Base-by-base conservation (phyloP, 2,329 filamentous ascomycete genomes). In the Aspergillus aculeatus region DNA sequence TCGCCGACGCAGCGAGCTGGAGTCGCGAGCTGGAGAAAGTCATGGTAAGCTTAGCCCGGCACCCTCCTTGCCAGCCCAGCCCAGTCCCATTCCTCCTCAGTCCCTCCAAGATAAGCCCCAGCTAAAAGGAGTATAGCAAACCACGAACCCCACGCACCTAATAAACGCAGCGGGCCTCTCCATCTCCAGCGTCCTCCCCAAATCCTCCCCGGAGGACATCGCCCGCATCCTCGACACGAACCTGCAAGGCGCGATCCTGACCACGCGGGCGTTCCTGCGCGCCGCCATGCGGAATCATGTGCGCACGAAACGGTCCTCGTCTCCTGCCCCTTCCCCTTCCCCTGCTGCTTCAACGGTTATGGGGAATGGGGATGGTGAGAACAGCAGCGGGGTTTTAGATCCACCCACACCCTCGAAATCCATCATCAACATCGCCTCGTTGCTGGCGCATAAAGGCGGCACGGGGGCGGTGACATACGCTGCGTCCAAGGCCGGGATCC, bases 391-490 rank as follows among this genome's bases (percentile, higher is more conserved):
- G n/a, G n/a, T n/a, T n/a, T n/a, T n/a, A n/a, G n/a, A n/a, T n/a
- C n/a, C n/a, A 78, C 81, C 55, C 83, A 85, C 29, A 1, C 78
- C 82, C 54, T 86, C 88, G 1, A 86, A 90, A 57, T 90, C 86
- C 69, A 92, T 96, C 62, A 87, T 96, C 73, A 96, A 96, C 70
- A 79, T 96, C 23, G 87, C 90, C 0, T 94, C 90, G 51, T 78
- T 96, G 31, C 82, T 96, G 50, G 92, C 87, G 0, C 71, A 82
- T 1, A 87, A 88, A 59, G 89, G 87, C 0, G 89, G 88, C 0
- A 80, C 80, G 2, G 92, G 92, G 6, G 87, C 89, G 12, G 84
- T 88, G 4, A 84, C 87, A 0, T 95, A 95, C 71, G 87, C 89
- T 5, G 90, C 91, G 7, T 88, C 88, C 48, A 96, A 96, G 73